These are phyloP conservation scores for Silene latifolia DNA, from an alignment of 148 eudicot species.

Conservation along the genomic window DNA sequence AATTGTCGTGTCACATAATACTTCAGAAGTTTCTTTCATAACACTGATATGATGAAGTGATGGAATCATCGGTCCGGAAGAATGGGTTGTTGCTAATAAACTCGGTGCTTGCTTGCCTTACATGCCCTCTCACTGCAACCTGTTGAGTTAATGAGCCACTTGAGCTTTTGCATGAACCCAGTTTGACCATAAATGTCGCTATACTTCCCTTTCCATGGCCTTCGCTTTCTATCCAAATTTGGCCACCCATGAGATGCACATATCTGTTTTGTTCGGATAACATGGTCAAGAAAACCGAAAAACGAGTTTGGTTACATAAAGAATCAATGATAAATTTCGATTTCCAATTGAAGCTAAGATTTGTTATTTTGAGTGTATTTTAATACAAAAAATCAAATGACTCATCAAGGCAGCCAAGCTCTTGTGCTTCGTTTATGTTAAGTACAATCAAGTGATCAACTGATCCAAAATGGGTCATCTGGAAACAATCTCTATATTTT, in stretches of 20 bases:
- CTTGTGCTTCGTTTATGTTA: not conserved
- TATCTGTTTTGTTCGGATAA: conserved; percentile 41
- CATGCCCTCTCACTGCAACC: conserved; percentile 22
- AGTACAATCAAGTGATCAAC: not conserved
- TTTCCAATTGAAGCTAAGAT: not conserved
- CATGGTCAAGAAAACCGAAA: not conserved
- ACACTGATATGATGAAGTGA: conserved; percentile 17
- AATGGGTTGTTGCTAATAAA: conserved; percentile 24
- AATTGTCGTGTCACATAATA: not conserved
- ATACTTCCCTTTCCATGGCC: conserved; percentile 75
- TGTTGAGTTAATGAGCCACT: conserved; percentile 24
- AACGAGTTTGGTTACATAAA: not conserved
- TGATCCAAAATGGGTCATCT: too few species aligned
- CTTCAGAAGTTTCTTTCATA: conserved; percentile 28
- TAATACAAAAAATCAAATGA: not conserved
- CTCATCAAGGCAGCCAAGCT: not conserved
- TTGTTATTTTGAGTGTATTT: too few species aligned
- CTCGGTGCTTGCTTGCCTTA: conserved; percentile 24
- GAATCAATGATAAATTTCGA: not conserved
- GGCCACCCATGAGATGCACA: conserved; percentile 86
- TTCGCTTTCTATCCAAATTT: conserved; percentile 87
- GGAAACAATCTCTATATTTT: too few species aligned
- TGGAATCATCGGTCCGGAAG: conserved; percentile 15
- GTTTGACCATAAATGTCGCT: conserved; percentile 60
- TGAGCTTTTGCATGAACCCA: conserved; percentile 43